These are phyloP conservation scores for Chernovozyma aurita DNA, from an alignment of 1,139 yeast species.

Conservation along the genomic window DNA sequence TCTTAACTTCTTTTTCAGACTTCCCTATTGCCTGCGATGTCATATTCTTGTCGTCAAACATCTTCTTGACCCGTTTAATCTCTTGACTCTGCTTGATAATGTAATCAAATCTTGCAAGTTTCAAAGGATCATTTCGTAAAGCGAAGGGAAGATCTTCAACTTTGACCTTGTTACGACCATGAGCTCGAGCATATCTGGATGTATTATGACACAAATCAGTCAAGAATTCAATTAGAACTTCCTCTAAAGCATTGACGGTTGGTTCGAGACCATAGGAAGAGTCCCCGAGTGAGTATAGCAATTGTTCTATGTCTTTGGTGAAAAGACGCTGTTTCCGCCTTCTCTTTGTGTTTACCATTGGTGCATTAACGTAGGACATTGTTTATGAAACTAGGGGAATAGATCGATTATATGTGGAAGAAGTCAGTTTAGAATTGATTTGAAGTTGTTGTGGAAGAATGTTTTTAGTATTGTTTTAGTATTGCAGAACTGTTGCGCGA, in stretches of 20 bases:
- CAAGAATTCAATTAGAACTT: slow-evolving; percentile 72
- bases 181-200: slow-evolving; percentile 21
- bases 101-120: slow-evolving; percentile 80
- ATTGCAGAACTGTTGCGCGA: too few relatives aligned
- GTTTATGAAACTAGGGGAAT: too few relatives aligned
- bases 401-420: background rate
- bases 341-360: slow-evolving; percentile 9
- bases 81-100: slow-evolving; percentile 68
- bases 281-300: slow-evolving; percentile 85
- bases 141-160: slow-evolving; percentile 89
- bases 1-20: slow-evolving; percentile 10
- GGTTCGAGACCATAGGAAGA: slow-evolving; percentile 72
- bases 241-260: slow-evolving; percentile 78
- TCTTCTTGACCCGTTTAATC: slow-evolving; percentile 75
- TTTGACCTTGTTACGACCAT: slow-evolving; percentile 67
- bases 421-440: background rate
- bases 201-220: slow-evolving; percentile 46
- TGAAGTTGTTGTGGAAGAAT: background rate
- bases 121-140: slow-evolving; percentile 74
- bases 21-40: slow-evolving; percentile 11
- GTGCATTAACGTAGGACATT: slow-evolving; percentile 4
- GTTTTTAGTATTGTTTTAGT: too few relatives aligned
- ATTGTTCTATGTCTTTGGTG: slow-evolving; percentile 63
- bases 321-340: slow-evolving; percentile 43
- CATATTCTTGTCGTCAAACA: slow-evolving; percentile 56